A percentile compares a stretch with the other conserved stretches of the same genome.
phyloP scores from a whole-genome alignment of 805 yeast genomes.

The Candida oleophila region DNA sequence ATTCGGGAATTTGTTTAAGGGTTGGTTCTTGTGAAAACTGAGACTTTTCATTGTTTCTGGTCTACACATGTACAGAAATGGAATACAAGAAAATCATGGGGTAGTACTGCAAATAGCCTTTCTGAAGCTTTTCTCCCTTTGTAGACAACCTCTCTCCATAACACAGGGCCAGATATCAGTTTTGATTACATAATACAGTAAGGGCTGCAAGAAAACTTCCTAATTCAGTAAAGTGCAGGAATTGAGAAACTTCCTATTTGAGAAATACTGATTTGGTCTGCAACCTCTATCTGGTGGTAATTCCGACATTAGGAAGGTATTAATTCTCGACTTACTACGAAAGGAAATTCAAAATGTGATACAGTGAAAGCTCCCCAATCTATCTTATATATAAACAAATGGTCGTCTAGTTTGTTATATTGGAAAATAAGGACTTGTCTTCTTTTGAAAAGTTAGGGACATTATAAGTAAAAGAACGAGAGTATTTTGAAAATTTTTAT shows the following conservation, averaged over 20 bases:
- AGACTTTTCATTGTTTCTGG: no score
- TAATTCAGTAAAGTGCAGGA: conserved; percentile 8
- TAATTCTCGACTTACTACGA: conserved; percentile 5
- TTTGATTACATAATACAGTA: not conserved
- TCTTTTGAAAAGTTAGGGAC: not conserved
- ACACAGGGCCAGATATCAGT: not conserved
- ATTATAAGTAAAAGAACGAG: not conserved
- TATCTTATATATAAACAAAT: not conserved
- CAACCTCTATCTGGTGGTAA: not conserved
- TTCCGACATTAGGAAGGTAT: conserved; percentile 4
- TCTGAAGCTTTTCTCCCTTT: not conserved
- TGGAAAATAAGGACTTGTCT: not conserved
- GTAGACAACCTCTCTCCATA: no score
- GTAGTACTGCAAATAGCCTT: not conserved
- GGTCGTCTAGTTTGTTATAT: not conserved
- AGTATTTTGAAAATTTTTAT: not conserved
- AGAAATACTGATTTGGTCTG: not conserved
- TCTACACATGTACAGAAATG: no score
- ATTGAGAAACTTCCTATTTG: conserved; percentile 4
- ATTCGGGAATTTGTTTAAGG: no score
- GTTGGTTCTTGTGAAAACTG: not conserved
- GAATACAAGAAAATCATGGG: no score
- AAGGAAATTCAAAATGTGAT: conserved; percentile 9
- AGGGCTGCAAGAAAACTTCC: conserved; percentile 8
- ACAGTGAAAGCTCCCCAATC: not conserved